Conservation (phyloP, 179 eudicot genomes). For the Silene noctiflora region DNA sequence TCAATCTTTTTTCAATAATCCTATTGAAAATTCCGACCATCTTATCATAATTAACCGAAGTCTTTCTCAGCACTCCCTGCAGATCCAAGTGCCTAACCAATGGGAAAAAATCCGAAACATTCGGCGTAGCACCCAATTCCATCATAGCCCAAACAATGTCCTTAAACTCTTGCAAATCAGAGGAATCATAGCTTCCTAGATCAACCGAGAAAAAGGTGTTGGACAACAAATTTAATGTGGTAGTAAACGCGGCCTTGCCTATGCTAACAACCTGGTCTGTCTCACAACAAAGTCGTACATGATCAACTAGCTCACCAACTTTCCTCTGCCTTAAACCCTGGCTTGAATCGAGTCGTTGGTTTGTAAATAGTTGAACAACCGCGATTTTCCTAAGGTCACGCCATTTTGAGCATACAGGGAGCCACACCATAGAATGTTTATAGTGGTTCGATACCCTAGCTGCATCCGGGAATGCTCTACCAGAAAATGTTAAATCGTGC, state of each 20-base stretch:
- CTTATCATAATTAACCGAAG: background rate
- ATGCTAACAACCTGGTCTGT: background rate
- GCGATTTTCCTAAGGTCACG: slow-evolving; percentile 20
- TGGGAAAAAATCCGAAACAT: slow-evolving; percentile 18
- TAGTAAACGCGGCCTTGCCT: slow-evolving; percentile 21
- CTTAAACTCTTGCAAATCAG: slow-evolving; percentile 18
- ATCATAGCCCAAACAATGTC: slow-evolving; percentile 10
- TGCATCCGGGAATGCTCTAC: slow-evolving; percentile 20
- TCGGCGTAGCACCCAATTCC: slow-evolving; percentile 16
- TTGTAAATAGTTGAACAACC: slow-evolving; percentile 19
- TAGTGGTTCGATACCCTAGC: background rate
- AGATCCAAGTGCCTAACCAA: slow-evolving; percentile 17
- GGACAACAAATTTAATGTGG: slow-evolving; percentile 16
- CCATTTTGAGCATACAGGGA: slow-evolving; percentile 23
- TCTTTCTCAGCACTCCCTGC: slow-evolving; percentile 19
- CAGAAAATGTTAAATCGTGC: slow-evolving; percentile 26
- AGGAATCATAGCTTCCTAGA: slow-evolving; percentile 15
- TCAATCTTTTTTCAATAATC: slow-evolving; percentile 22
- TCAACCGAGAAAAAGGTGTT: slow-evolving; percentile 25
- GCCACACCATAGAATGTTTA: slow-evolving; percentile 19
- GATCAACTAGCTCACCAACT: slow-evolving; percentile 19
- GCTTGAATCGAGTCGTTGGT: slow-evolving; percentile 16
- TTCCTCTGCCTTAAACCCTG: slow-evolving; percentile 18
- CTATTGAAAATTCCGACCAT: slow-evolving; percentile 9
- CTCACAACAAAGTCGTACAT: slow-evolving; percentile 7